These are phyloP conservation scores for Zarea fungicola DNA, from an alignment of 2,329 filamentous ascomycete species.

Conservation along the genomic window DNA sequence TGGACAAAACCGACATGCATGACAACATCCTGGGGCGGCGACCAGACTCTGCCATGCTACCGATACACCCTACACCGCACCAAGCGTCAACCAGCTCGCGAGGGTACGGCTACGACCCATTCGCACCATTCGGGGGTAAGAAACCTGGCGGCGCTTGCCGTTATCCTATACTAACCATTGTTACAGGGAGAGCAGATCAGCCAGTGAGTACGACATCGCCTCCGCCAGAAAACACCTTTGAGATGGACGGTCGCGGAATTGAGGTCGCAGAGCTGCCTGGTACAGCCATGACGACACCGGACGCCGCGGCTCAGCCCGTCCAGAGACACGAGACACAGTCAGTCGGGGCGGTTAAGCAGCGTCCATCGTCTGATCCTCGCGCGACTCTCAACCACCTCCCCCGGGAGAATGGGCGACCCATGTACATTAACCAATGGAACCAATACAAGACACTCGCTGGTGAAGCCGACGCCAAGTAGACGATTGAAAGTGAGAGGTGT, in stretches of 20 bases:
- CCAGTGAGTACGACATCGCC: slow-evolving; percentile 21
- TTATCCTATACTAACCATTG: neutral
- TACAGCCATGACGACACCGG: slow-evolving; percentile 16
- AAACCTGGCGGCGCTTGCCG: neutral
- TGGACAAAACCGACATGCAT: slow-evolving; percentile 6
- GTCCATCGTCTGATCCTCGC: slow-evolving; percentile 23
- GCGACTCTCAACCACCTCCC: slow-evolving; percentile 30
- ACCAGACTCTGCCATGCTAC: neutral
- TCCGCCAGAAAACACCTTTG: slow-evolving; percentile 27
- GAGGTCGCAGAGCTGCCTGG: slow-evolving; percentile 30
- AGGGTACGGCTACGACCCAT: slow-evolving; percentile 27
- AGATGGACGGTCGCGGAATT: slow-evolving; percentile 32
- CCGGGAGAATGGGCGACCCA: slow-evolving; percentile 24
- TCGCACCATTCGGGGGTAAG: slow-evolving; percentile 42
- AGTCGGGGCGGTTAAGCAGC: slow-evolving; percentile 6
- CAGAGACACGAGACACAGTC: neutral
- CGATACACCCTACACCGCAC: slow-evolving; percentile 1
- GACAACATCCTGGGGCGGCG: slow-evolving; percentile 7
- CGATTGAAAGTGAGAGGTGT: too few species aligned
- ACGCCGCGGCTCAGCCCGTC: slow-evolving; percentile 5
- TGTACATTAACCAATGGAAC: slow-evolving; percentile 35
- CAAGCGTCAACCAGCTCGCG: neutral
- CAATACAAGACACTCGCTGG: slow-evolving; percentile 23
- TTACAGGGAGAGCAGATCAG: slow-evolving; percentile 30
- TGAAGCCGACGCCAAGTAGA: neutral